Evolutionary conservation across 2,329 filamentous ascomycete species (phyloP).

Genomic region (Curvularia lunata): DNA sequence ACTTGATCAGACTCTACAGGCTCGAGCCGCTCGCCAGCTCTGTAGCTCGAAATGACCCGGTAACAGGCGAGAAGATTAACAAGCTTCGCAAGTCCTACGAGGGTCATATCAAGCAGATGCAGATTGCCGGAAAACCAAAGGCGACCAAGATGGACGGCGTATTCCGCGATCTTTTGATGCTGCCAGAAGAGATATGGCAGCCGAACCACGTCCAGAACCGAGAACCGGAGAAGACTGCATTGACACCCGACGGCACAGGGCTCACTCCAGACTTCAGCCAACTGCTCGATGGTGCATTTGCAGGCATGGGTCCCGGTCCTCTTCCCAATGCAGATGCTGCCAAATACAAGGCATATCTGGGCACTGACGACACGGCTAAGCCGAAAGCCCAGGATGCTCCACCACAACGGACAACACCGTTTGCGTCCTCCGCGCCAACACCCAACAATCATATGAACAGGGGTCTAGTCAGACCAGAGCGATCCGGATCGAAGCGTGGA

Average conservation of each 20-base stretch:
- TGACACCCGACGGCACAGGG: constrained; percentile 37
- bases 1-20: constrained; percentile 65
- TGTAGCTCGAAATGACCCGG: constrained; percentile 65
- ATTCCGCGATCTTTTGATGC: constrained; percentile 45
- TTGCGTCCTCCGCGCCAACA: constrained; percentile 32
- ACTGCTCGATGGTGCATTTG: constrained; percentile 51
- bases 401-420: constrained; percentile 30
- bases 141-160: constrained; percentile 50
- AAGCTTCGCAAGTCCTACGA: constrained; percentile 65
- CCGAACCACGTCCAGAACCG: constrained; percentile 49
- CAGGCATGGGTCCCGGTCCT: constrained; percentile 51
- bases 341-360: constrained; percentile 54
- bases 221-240: constrained; percentile 43
- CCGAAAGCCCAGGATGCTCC: constrained; percentile 37
- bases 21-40: constrained; percentile 62
- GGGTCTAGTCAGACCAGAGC: constrained; percentile 64
- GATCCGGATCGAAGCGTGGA: constrained; percentile 73
- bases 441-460: constrained; percentile 46
- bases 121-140: constrained; percentile 58
- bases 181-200: constrained; percentile 52
- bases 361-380: constrained; percentile 50
- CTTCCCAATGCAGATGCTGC: constrained; percentile 51
- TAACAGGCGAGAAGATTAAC: constrained; percentile 70
- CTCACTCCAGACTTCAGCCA: constrained; percentile 33
- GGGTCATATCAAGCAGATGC: constrained; percentile 58